Evolutionary conservation across 805 yeast genomes (phyloP).

Genomic region (Candida multigemmis): DNA sequence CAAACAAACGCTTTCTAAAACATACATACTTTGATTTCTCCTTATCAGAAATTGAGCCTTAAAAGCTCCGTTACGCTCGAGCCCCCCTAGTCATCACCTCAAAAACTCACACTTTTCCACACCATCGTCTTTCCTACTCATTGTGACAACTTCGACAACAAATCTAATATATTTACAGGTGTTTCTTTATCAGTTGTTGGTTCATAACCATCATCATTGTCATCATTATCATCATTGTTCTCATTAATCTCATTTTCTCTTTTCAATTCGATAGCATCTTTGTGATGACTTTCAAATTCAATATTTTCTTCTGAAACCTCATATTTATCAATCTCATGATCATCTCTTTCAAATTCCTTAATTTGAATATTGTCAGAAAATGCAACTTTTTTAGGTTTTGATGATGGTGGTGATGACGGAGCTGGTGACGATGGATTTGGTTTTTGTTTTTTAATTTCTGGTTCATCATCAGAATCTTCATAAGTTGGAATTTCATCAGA

Average conservation of each 20-base stretch:
- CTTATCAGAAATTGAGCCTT: too few species aligned
- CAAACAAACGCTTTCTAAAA: too few species aligned
- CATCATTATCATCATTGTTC: conserved; percentile 15
- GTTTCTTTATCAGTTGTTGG: conserved; percentile 5
- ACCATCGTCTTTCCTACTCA: too few species aligned
- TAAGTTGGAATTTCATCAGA: conserved; percentile 12
- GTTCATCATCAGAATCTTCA: conserved; percentile 11
- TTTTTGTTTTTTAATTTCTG: conserved; percentile 2
- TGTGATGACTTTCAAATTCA: conserved; percentile 16
- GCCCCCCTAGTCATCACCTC: too few species aligned
- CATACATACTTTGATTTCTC: too few species aligned
- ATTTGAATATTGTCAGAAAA: conserved; percentile 33
- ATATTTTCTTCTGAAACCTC: conserved; percentile 7
- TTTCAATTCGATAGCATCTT: conserved; percentile 22
- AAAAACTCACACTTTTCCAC: too few species aligned
- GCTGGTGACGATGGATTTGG: conserved; percentile 2
- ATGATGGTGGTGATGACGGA: conserved; percentile 2
- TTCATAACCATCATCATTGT: conserved; percentile 10
- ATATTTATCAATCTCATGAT: conserved; percentile 8
- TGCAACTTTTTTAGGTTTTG: conserved; percentile 24
- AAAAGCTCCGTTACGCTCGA: too few species aligned
- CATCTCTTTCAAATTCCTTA: conserved; percentile 28
- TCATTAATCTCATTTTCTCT: too few species aligned
- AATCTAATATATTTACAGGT: conserved; percentile 14
- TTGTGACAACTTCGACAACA: conserved; percentile 20